Conservation (phyloP, 2,329 filamentous ascomycete genomes). For the Pseudonectria buxi region DNA sequence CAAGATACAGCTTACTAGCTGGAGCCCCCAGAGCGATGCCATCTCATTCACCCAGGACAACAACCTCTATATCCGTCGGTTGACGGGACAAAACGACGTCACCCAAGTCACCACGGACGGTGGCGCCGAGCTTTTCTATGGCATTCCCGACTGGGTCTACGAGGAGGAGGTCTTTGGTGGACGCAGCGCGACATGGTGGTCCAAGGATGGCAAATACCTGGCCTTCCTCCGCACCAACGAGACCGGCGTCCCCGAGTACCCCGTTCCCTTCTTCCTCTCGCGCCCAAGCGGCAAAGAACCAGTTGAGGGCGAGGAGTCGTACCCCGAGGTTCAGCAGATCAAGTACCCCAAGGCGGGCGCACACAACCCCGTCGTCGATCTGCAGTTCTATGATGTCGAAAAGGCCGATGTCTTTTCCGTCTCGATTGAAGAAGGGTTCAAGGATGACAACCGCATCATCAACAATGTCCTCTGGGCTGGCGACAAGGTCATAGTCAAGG, state of each 20-base stretch:
- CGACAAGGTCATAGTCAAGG: constrained; percentile 74
- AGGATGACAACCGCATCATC: constrained; percentile 77
- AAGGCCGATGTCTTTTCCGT: constrained; percentile 75
- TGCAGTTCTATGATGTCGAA: constrained; percentile 81
- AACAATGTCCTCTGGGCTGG: constrained; percentile 92
- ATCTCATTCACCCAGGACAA: constrained; percentile 87
- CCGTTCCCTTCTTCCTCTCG: constrained; percentile 87
- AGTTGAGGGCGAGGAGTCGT: constrained; percentile 66
- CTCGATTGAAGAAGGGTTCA: constrained; percentile 68
- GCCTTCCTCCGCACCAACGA: constrained; percentile 94
- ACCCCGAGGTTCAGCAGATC: constrained; percentile 84
- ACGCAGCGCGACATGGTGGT: constrained; percentile 92
- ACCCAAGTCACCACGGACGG: constrained; percentile 79
- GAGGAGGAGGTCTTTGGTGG: constrained; percentile 61
- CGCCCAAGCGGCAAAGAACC: constrained; percentile 70
- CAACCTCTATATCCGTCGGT: constrained; percentile 75
- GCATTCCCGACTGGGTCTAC: constrained; percentile 96
- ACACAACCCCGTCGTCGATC: constrained; percentile 81
- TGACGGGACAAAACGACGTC: constrained; percentile 46
- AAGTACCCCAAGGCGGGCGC: constrained; percentile 97
- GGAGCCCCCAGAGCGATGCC: constrained; percentile 82
- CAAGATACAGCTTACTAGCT: constrained; percentile 75
- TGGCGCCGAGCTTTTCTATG: constrained; percentile 84
- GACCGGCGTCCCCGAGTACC: constrained; percentile 82
- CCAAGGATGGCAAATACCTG: constrained; percentile 77